Conservation (phyloP, 306 rosid species). For the Lathyrus tuberosus region DNA sequence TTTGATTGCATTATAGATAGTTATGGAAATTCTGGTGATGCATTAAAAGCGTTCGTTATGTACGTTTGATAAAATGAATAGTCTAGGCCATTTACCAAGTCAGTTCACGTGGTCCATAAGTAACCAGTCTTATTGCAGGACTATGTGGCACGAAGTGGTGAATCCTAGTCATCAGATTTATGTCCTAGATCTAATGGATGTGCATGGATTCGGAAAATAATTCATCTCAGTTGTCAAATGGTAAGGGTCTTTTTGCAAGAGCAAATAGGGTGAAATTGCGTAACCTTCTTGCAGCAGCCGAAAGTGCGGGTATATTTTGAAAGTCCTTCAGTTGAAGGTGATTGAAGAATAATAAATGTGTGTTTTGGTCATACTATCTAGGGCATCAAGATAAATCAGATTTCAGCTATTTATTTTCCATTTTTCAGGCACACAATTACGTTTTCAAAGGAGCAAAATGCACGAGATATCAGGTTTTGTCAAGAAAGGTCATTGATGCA, state of each 20-base stretch:
- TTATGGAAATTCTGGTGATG: slow-evolving; percentile 62
- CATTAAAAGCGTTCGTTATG: slow-evolving; percentile 56
- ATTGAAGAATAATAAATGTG: slow-evolving; percentile 23
- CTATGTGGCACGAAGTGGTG: slow-evolving; percentile 48
- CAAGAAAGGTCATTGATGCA: slow-evolving; percentile 15
- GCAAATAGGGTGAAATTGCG: slow-evolving; percentile 63
- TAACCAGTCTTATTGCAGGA: slow-evolving; percentile 63
- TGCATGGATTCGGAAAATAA: slow-evolving; percentile 59
- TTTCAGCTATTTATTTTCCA: too few relatives aligned
- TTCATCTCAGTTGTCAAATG: too few relatives aligned
- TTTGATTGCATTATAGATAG: slow-evolving; percentile 65
- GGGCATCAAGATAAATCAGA: too few relatives aligned
- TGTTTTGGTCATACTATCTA: too few relatives aligned
- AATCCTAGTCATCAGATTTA: slow-evolving; percentile 52
- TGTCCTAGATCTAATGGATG: slow-evolving; percentile 82
- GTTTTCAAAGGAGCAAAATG: too few relatives aligned
- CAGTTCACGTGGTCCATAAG: slow-evolving; percentile 63
- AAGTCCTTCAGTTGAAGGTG: slow-evolving; percentile 95
- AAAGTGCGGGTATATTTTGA: slow-evolving; percentile 94
- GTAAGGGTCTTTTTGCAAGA: too few relatives aligned
- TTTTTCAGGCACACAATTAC: too few relatives aligned
- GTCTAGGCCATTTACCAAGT: slow-evolving; percentile 62
- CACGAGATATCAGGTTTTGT: slow-evolving; percentile 1
- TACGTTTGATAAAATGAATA: slow-evolving; percentile 71
- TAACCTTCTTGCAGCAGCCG: slow-evolving; percentile 93